Conservation (phyloP, 192 early-diverging fungal genomes). For the Cladochytrium replicatum region DNA sequence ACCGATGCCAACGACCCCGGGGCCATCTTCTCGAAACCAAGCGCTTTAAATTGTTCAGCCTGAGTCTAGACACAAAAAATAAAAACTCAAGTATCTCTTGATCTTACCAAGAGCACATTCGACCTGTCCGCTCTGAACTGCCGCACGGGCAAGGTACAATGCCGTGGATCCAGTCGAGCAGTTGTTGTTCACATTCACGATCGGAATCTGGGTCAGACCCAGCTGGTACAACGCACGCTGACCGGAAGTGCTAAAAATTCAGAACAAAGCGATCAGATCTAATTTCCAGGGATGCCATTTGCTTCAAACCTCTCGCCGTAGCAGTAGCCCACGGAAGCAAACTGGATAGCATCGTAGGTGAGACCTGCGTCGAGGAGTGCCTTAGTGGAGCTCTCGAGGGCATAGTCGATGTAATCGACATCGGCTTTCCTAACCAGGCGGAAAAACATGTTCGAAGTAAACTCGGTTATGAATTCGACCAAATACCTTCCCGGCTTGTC, state of each 20-base stretch:
- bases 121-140: conserved; percentile 44
- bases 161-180: conserved; percentile 68
- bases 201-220: conserved; percentile 63
- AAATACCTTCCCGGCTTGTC: conserved; percentile 18
- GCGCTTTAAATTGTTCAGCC: too few relatives aligned
- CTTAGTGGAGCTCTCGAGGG: conserved; percentile 50
- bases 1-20: conserved; percentile 29
- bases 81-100: too few relatives aligned
- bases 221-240: conserved; percentile 64
- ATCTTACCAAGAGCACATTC: conserved; percentile 65
- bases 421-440: conserved; percentile 3
- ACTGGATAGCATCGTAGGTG: conserved; percentile 56
- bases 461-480: too few relatives aligned
- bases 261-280: not conserved
- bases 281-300: too few relatives aligned
- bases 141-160: conserved; percentile 50
- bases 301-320: conserved; percentile 5
- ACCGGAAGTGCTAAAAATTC: conserved; percentile 47
- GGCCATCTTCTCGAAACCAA: conserved; percentile 65
- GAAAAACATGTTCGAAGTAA: too few relatives aligned
- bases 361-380: conserved; percentile 59
- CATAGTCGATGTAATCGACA: conserved; percentile 25
- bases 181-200: conserved; percentile 70
- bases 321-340: conserved; percentile 23
- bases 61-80: too few relatives aligned